Conservation (phyloP, 345 rosid genomes). For the Brassica cretica region DNA sequence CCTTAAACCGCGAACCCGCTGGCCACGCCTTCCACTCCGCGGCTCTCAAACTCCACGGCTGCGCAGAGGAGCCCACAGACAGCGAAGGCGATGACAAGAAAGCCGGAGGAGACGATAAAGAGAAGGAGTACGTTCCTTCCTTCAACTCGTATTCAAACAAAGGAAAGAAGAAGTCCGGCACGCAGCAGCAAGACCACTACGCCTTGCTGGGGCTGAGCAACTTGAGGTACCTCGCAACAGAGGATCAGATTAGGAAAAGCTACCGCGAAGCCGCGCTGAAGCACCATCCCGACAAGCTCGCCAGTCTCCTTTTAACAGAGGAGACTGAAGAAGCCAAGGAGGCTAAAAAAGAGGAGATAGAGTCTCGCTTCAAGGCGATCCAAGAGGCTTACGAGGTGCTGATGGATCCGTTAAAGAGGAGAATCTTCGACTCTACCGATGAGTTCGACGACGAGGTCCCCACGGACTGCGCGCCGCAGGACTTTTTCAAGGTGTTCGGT, state of each 20-base stretch:
- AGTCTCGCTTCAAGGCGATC: slow-evolving; percentile 75
- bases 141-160: slow-evolving; percentile 71
- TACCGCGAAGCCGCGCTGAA: slow-evolving; percentile 92
- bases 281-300: slow-evolving; percentile 96
- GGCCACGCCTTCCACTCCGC: slow-evolving; percentile 85
- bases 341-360: slow-evolving; percentile 91
- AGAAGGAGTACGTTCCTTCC: slow-evolving; percentile 60
- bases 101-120: slow-evolving; percentile 58
- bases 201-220: slow-evolving; percentile 89
- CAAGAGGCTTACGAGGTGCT: slow-evolving; percentile 95
- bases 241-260: slow-evolving; percentile 91
- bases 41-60: slow-evolving; percentile 83
- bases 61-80: slow-evolving; percentile 52
- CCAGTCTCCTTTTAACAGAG: slow-evolving; percentile 80
- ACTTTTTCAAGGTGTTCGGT: slow-evolving; percentile 94
- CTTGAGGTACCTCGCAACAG: slow-evolving; percentile 94
- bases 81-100: slow-evolving; percentile 52
- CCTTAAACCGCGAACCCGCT: slow-evolving; percentile 79
- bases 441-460: slow-evolving; percentile 99
- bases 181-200: slow-evolving; percentile 85
- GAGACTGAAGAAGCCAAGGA: slow-evolving; percentile 90
- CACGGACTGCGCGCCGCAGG: slow-evolving; percentile 76
- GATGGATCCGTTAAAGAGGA: slow-evolving; percentile 85
- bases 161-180: slow-evolving; percentile 87
- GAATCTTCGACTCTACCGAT: slow-evolving; percentile 91